Conservation (phyloP, 768 basidiomycete species). For the Pisolithus orientalis region DNA sequence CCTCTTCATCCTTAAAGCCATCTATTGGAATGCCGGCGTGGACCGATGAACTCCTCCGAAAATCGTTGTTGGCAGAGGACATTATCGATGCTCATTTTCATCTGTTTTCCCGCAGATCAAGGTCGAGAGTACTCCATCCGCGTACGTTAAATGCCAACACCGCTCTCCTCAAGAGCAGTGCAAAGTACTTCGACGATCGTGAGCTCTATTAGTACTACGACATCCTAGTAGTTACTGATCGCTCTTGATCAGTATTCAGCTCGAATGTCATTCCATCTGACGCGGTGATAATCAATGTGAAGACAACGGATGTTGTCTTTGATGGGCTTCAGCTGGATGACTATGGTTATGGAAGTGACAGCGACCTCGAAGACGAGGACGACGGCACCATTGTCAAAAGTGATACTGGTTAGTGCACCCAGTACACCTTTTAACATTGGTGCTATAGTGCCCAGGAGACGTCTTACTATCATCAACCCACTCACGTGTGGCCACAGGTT, state of each 20-base stretch:
- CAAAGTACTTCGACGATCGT: conserved; percentile 24
- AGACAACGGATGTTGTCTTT: conserved; percentile 7
- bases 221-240: background rate
- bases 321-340: background rate
- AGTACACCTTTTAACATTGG: too few relatives aligned
- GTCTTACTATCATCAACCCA: too few relatives aligned
- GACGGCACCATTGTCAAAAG: background rate
- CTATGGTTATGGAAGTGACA: conserved; percentile 24
- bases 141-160: conserved; percentile 24
- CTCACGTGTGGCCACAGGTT: too few relatives aligned
- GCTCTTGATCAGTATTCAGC: conserved; percentile 7
- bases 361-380: conserved; percentile 28
- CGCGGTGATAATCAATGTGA: conserved; percentile 12
- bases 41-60: conserved; percentile 15
- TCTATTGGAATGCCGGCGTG: background rate
- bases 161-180: conserved; percentile 15
- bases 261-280: conserved; percentile 8
- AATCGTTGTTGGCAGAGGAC: conserved; percentile 21
- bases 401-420: background rate
- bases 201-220: background rate
- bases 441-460: too few relatives aligned
- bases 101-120: conserved; percentile 20
- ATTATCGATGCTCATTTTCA: conserved; percentile 28
- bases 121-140: conserved; percentile 7
- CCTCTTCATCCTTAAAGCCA: too few relatives aligned